These are phyloP conservation scores for Trypanosoma mega DNA, from an alignment of 208 protist species.

Conservation along the genomic window DNA sequence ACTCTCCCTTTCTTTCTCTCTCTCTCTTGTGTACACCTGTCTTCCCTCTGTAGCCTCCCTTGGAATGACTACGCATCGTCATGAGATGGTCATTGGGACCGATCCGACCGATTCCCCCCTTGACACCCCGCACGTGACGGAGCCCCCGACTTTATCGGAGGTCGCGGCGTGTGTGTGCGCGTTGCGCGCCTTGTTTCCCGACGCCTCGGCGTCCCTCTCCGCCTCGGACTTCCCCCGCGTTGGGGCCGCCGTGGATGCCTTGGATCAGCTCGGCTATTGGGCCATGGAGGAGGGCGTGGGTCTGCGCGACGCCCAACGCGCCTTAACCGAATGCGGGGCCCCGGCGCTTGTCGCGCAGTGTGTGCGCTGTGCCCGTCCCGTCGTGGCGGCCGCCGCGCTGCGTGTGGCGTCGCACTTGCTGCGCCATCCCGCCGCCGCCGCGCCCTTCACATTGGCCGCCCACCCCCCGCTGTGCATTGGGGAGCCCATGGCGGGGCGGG, in stretches of 20 bases:
- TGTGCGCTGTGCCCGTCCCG: slow-evolving; percentile 39
- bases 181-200: slow-evolving; percentile 17
- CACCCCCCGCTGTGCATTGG: too few species aligned
- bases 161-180: slow-evolving; percentile 13
- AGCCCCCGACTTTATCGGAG: slow-evolving; percentile 8
- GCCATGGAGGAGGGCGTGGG: slow-evolving; percentile 61
- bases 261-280: slow-evolving; percentile 74
- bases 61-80: neutral
- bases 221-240: slow-evolving; percentile 36
- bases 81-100: slow-evolving; percentile 52
- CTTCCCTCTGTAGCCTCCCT: neutral
- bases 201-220: slow-evolving; percentile 20
- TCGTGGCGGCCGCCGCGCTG: slow-evolving; percentile 43
- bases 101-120: slow-evolving; percentile 29
- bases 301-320: slow-evolving; percentile 48
- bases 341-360: slow-evolving; percentile 52
- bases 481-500: too few species aligned
- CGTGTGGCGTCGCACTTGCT: slow-evolving; percentile 42
- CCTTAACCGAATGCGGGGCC: slow-evolving; percentile 51
- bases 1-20: slow-evolving; percentile 9
- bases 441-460: too few species aligned
- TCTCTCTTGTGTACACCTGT: neutral
- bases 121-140: neutral
- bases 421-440: too few species aligned
- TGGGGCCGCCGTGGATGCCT: slow-evolving; percentile 32